Conservation (phyloP, 208 protist genomes). For the Leishmania major region DNA sequence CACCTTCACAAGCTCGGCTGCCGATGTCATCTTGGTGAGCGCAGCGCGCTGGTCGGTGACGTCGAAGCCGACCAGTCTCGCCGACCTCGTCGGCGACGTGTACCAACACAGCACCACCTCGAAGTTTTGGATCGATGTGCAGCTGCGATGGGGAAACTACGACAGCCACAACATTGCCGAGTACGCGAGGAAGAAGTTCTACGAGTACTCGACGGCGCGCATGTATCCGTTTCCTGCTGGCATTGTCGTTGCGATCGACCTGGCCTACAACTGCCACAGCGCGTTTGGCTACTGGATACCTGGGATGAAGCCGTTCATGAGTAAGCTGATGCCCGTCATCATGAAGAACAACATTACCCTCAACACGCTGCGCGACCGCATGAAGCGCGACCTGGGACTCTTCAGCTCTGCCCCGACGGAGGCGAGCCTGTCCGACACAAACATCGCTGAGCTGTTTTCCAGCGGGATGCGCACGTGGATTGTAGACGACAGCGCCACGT, state of each 20-base stretch:
- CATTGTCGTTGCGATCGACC: constrained; percentile 98
- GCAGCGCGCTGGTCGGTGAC: constrained; percentile 96
- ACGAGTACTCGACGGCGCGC: constrained; percentile 99
- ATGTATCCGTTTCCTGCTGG: constrained; percentile 99
- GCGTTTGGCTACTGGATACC: constrained; percentile 99
- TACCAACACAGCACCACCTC: constrained; percentile 80
- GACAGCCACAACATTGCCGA: constrained; percentile 99
- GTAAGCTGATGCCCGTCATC: constrained; percentile 98
- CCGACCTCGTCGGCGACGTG: constrained; percentile 80
- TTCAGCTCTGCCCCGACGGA: constrained; percentile 99
- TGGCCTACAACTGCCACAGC: constrained; percentile 99
- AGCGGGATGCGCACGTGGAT: constrained; percentile 99
- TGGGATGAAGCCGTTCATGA: constrained; percentile 97
- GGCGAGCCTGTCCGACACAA: constrained; percentile 98
- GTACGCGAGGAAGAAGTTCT: constrained; percentile 99
- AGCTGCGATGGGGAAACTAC: constrained; percentile 99
- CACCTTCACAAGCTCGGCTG: constrained; percentile 93
- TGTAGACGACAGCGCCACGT: constrained; percentile 99
- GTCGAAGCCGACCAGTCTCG: constrained; percentile 84
- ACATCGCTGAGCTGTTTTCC: constrained; percentile 99
- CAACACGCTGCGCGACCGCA: constrained; percentile 99
- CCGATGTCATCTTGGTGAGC: constrained; percentile 97
- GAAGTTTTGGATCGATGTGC: constrained; percentile 99
- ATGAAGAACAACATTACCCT: constrained; percentile 99
- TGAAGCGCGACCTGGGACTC: constrained; percentile 99